Evolutionary conservation across 352 stramenopile genomes (phyloP).

Genomic region (Phytopythium sindhum): DNA sequence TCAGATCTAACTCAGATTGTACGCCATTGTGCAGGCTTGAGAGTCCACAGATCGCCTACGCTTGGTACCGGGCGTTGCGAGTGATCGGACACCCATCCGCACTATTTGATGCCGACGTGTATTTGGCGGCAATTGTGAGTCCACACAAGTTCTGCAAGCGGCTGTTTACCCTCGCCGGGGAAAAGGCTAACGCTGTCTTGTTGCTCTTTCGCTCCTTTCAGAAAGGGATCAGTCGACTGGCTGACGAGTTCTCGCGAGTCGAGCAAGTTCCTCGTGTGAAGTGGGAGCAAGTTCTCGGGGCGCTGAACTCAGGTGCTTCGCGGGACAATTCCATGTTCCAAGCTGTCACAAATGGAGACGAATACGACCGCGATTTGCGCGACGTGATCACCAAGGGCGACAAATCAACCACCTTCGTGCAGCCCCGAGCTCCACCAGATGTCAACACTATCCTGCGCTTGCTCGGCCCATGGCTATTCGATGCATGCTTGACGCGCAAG

Average conservation of each 20-base stretch:
- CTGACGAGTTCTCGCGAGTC: slow-evolving; percentile 68
- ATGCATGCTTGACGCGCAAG: slow-evolving; percentile 75
- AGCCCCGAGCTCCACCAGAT: slow-evolving; percentile 67
- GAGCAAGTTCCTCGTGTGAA: slow-evolving; percentile 67
- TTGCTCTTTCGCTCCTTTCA: slow-evolving; percentile 8
- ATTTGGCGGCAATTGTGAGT: slow-evolving; percentile 69
- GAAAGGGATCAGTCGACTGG: slow-evolving; percentile 78
- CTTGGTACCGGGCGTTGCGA: slow-evolving; percentile 80
- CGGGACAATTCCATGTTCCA: slow-evolving; percentile 43
- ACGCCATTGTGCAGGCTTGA: slow-evolving; percentile 32
- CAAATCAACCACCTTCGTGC: slow-evolving; percentile 18
- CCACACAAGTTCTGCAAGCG: background rate
- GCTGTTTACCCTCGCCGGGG: background rate
- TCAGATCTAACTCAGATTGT: background rate
- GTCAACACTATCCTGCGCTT: slow-evolving; percentile 81
- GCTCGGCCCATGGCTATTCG: slow-evolving; percentile 83
- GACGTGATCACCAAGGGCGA: slow-evolving; percentile 19
- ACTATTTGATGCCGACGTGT: slow-evolving; percentile 82
- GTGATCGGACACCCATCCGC: slow-evolving; percentile 81
- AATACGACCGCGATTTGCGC: slow-evolving; percentile 14
- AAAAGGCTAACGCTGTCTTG: background rate
- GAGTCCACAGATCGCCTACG: slow-evolving; percentile 68
- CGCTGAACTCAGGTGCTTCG: slow-evolving; percentile 47
- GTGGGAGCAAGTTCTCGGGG: slow-evolving; percentile 70
- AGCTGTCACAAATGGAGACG: slow-evolving; percentile 35